phyloP scores from a whole-genome alignment of 768 basidiomycete species.

The Chalciporus piperatus region DNA sequence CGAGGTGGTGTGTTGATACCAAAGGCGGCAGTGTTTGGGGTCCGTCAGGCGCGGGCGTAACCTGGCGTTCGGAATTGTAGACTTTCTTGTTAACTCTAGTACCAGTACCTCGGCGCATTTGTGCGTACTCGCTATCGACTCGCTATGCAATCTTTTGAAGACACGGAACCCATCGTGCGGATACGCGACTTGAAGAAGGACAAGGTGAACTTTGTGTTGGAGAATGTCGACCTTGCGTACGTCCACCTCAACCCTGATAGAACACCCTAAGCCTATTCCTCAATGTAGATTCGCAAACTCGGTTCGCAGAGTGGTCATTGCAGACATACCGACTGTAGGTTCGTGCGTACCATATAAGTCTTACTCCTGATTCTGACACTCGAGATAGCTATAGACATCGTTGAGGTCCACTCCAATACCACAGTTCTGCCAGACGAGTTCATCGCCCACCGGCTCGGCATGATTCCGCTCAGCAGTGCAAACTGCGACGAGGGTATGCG shows the following conservation, averaged over 20 bases:
- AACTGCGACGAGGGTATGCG: slow-evolving; percentile 89
- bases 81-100: not conserved
- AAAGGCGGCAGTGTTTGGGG: slow-evolving; percentile 25
- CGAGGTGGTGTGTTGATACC: not conserved
- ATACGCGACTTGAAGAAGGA: slow-evolving; percentile 85
- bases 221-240: slow-evolving; percentile 95
- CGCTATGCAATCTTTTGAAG: slow-evolving; percentile 36
- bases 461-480: slow-evolving; percentile 85
- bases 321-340: slow-evolving; percentile 96
- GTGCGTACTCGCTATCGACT: slow-evolving; percentile 17
- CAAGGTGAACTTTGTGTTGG: slow-evolving; percentile 85
- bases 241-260: slow-evolving; percentile 27
- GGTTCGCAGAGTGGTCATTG: slow-evolving; percentile 89
- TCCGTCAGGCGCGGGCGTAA: slow-evolving; percentile 4
- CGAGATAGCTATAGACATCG: slow-evolving; percentile 87
- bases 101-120: not conserved
- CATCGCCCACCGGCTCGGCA: slow-evolving; percentile 92
- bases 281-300: slow-evolving; percentile 85
- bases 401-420: slow-evolving; percentile 88
- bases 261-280: slow-evolving; percentile 12
- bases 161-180: slow-evolving; percentile 65
- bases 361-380: slow-evolving; percentile 2
- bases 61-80: not conserved
- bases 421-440: slow-evolving; percentile 96
- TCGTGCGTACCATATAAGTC: slow-evolving; percentile 29